phyloP scores from a whole-genome alignment of 2,329 filamentous ascomycete genomes.

The Talaromyces sp. region DNA sequence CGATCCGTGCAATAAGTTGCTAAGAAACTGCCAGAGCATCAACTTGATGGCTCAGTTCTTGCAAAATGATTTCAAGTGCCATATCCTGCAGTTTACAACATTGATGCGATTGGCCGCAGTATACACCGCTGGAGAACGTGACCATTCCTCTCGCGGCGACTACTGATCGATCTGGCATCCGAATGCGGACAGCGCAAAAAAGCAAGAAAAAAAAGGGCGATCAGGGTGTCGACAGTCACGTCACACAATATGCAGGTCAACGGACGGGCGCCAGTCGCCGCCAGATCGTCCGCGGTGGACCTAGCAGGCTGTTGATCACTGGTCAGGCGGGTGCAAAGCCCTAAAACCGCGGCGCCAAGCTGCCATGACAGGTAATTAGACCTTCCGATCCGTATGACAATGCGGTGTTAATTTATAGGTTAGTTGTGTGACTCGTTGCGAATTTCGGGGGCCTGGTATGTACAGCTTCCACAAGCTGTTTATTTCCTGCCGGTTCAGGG shows the following conservation, averaged over 20 bases:
- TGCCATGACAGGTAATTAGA: not conserved
- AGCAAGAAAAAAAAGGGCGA: not conserved
- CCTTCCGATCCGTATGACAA: not conserved
- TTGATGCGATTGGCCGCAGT: not conserved
- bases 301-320: not conserved
- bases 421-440: not conserved
- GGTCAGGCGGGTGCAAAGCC: not conserved
- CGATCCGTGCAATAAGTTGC: not conserved
- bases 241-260: not conserved
- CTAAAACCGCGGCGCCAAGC: not conserved
- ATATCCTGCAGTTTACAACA: not conserved
- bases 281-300: not conserved
- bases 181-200: not conserved
- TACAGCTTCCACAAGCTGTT: too few relatives aligned
- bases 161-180: not conserved
- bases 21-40: not conserved
- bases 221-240: not conserved
- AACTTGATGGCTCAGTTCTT: not conserved
- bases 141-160: not conserved
- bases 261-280: too few relatives aligned
- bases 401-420: not conserved
- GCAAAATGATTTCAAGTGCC: too few relatives aligned
- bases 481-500: too few relatives aligned
- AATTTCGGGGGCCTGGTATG: too few relatives aligned
- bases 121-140: not conserved